phyloP scores from a whole-genome alignment of 2,329 filamentous ascomycete genomes.

The Epichloe sibirici region DNA sequence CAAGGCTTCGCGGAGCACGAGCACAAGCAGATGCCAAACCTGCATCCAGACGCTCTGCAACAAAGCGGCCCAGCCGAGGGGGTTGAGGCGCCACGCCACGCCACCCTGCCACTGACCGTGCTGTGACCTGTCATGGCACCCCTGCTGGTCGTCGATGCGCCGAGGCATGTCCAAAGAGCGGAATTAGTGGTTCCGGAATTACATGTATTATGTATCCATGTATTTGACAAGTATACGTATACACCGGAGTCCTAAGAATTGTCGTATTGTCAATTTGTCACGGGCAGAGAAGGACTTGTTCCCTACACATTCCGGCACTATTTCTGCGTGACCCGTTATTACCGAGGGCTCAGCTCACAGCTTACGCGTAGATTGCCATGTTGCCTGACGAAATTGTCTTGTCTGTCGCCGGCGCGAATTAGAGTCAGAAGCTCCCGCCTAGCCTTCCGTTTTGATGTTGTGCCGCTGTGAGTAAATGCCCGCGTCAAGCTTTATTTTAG shows the following conservation, averaged over 20 bases:
- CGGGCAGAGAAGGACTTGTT: not conserved
- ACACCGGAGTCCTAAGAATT: not conserved
- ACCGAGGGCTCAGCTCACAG: not conserved
- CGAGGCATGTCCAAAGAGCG: not conserved
- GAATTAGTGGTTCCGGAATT: not conserved
- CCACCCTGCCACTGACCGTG: constrained; percentile 1
- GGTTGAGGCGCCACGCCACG: not conserved
- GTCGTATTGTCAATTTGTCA: no score
- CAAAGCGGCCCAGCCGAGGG: not conserved
- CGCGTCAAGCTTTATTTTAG: not conserved
- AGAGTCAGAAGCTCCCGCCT: not conserved
- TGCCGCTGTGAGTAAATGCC: not conserved
- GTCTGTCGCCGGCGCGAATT: not conserved
- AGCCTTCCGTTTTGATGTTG: not conserved
- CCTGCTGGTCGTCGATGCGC: not conserved
- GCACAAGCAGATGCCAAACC: constrained; percentile 1
- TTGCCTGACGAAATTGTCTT: not conserved
- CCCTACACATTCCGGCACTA: not conserved
- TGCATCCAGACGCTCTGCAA: constrained; percentile 2
- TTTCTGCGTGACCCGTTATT: not conserved
- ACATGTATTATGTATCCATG: no score
- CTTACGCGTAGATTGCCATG: not conserved
- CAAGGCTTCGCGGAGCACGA: not conserved
- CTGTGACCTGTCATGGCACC: constrained; percentile 3
- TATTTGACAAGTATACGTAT: not conserved